A percentile compares a stretch with the other conserved stretches of the same genome.
Evolutionary conservation across 2,329 filamentous ascomycete species (phyloP).

Genomic region (Didymellaceae sp.): DNA sequence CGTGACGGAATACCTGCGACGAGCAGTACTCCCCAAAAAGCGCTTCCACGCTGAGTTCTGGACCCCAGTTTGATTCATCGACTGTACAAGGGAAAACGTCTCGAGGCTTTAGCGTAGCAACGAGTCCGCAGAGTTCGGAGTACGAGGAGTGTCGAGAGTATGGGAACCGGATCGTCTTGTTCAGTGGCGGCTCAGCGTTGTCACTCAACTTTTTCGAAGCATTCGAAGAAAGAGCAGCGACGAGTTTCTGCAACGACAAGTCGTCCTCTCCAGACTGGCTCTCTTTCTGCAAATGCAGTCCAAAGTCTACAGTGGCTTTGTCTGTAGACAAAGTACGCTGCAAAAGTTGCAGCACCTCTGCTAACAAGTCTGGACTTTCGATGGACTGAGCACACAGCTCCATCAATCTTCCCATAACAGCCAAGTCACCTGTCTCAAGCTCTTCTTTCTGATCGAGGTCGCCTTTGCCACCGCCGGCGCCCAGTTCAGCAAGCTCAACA

Average conservation of each 20-base stretch:
- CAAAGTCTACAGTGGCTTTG: slow-evolving; percentile 35
- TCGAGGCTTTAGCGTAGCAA: slow-evolving; percentile 70
- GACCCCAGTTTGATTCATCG: slow-evolving; percentile 67
- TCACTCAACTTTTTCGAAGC: slow-evolving; percentile 7
- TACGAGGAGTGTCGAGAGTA: slow-evolving; percentile 93
- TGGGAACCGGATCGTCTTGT: slow-evolving; percentile 65
- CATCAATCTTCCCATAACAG: slow-evolving; percentile 60
- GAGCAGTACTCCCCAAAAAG: slow-evolving; percentile 77
- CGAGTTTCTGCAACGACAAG: slow-evolving; percentile 41
- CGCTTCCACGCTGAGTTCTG: slow-evolving; percentile 66
- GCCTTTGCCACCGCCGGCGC: slow-evolving; percentile 78
- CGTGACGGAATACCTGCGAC: slow-evolving; percentile 67
- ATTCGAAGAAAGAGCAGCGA: slow-evolving; percentile 36
- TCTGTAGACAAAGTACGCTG: slow-evolving; percentile 25
- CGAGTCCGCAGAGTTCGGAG: slow-evolving; percentile 74
- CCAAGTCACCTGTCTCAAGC: slow-evolving; percentile 62
- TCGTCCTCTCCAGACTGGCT: slow-evolving; percentile 29
- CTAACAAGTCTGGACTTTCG: slow-evolving; percentile 41
- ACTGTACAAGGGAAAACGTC: slow-evolving; percentile 85
- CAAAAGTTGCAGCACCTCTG: slow-evolving; percentile 47
- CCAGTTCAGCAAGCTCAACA: slow-evolving; percentile 71
- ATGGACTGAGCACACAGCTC: slow-evolving; percentile 56
- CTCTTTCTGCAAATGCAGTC: slow-evolving; percentile 34
- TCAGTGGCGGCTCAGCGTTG: slow-evolving; percentile 3
- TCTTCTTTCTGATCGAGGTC: slow-evolving; percentile 74